A percentile compares a stretch with the other conserved stretches of the same genome.
These are phyloP conservation scores for Daedaleopsis nitida DNA, from an alignment of 768 basidiomycete genomes.

Conservation along the genomic window DNA sequence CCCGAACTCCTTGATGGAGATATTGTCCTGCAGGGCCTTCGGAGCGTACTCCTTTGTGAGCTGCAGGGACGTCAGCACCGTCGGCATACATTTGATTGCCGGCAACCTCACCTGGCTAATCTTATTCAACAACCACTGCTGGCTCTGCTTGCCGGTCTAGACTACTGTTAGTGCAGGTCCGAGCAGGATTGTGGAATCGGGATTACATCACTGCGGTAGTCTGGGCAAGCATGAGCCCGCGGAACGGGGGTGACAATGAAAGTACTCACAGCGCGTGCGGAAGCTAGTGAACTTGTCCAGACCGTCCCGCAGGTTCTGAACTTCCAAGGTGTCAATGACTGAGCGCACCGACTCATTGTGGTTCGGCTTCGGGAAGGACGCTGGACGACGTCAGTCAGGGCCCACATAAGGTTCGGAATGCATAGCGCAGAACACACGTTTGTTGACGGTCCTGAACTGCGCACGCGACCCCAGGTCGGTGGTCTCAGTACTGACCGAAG, in stretches of 20 bases:
- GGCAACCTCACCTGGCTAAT: slow-evolving; percentile 55
- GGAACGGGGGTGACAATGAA: slow-evolving; percentile 4
- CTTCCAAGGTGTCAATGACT: slow-evolving; percentile 69
- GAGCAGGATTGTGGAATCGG: background rate
- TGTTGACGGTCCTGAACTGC: slow-evolving; percentile 36
- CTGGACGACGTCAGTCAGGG: slow-evolving; percentile 36
- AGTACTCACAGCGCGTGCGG: slow-evolving; percentile 64
- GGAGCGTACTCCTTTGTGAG: slow-evolving; percentile 66
- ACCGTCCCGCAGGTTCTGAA: slow-evolving; percentile 62
- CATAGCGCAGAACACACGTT: slow-evolving; percentile 39
- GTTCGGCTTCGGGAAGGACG: slow-evolving; percentile 59
- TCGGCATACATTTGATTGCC: background rate
- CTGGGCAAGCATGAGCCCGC: slow-evolving; percentile 35
- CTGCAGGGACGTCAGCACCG: slow-evolving; percentile 36
- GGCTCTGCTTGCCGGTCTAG: slow-evolving; percentile 76
- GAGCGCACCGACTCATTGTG: slow-evolving; percentile 58
- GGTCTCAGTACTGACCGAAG: slow-evolving; percentile 68
- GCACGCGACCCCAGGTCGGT: slow-evolving; percentile 53
- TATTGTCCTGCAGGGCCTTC: slow-evolving; percentile 51
- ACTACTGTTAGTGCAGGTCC: background rate
- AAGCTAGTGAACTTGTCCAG: slow-evolving; percentile 70
- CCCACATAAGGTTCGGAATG: slow-evolving; percentile 9
- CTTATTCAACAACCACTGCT: slow-evolving; percentile 72
- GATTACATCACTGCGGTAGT: slow-evolving; percentile 73
- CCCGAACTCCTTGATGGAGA: slow-evolving; percentile 70